Evolutionary conservation across 2,329 filamentous ascomycete genomes (phyloP), one percentile per base, ranked within the genome.

Genomic region (Nemania abortiva): DNA sequence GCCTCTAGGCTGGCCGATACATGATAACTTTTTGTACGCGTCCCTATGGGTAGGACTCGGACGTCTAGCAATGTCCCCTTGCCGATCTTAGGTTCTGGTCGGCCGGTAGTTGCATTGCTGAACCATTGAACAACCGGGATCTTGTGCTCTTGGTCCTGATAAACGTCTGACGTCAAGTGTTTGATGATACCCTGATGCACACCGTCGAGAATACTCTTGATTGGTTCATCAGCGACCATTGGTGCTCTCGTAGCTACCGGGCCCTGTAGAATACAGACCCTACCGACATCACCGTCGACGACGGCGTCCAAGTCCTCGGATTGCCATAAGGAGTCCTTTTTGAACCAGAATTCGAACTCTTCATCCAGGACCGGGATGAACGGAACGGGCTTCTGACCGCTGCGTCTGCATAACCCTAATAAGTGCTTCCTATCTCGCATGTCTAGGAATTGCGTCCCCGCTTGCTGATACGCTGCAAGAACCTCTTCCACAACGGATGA

Each of bases 291-390:
- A 82, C 98, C 95, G 74, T 88, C 95, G 68, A 98, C 94, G 65
- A 98, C 94, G 62, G 96, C 95, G 76, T 96, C 95, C 11, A 99
- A 86, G 77, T 98, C 96, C 82, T 99, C 96, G 0, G 95, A 98
- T 83, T 99, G 96, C 96, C 96, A 99, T 6, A 99, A 87, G 1
- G 96, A 98, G 81, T 99, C 96, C 86, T 98, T 99, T 90, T 99
- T 99, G 91, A 98, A 99, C 86, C 93, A 99, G 83, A 96, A 97
- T 80, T 98, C 95, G 74, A 99, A 99, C 79, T 95, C 97, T 71
- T 97, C 94, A 76, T 99, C 96, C 20, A 99, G 87, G n/a, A 92
- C 87, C 7, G 96, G 96, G 27, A 99, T 94, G 79, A 99, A 99
- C 0, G 95, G 95, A 39, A 96, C 92, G 2, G 96, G 96, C 87